These are phyloP conservation scores for Clarkia xantiana DNA, from an alignment of 345 rosid species.

Conservation along the genomic window DNA sequence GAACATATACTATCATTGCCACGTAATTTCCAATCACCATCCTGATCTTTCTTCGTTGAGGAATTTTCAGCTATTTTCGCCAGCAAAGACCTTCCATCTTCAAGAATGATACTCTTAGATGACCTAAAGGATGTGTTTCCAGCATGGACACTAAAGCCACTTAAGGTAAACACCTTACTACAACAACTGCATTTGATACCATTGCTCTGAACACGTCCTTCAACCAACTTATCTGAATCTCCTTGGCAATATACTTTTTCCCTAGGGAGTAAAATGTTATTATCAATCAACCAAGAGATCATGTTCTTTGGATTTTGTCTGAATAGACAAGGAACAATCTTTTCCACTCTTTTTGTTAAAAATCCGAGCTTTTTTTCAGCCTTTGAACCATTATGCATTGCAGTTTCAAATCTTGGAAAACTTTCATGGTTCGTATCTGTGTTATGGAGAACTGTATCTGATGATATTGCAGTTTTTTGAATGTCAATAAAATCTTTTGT, in stretches of 20 bases:
- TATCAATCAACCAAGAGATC: constrained; percentile 66
- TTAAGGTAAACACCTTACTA: constrained; percentile 25
- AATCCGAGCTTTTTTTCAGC: too few relatives aligned
- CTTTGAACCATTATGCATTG: too few relatives aligned
- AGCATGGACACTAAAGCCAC: constrained; percentile 44
- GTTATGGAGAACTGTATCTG: background rate
- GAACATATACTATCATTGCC: constrained; percentile 56
- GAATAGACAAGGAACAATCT: constrained; percentile 11
- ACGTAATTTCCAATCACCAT: background rate
- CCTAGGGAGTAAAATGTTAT: constrained; percentile 41
- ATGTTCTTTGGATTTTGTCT: constrained; percentile 33
- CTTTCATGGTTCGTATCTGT: background rate
- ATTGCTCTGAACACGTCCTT: constrained; percentile 44
- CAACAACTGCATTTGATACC: constrained; percentile 78
- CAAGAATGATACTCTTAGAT: constrained; percentile 40
- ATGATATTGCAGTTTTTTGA: too few relatives aligned
- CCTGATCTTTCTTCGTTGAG: background rate
- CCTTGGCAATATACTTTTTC: constrained; percentile 30
- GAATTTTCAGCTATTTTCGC: constrained; percentile 4
- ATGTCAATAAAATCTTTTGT: too few relatives aligned
- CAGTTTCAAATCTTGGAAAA: too few relatives aligned
- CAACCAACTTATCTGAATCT: constrained; percentile 13
- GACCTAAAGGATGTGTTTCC: constrained; percentile 25
- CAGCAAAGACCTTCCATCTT: constrained; percentile 69
- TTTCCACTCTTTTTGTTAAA: constrained; percentile 37